A percentile compares a stretch with the other conserved stretches of the same genome.
These are phyloP conservation scores for Ustilago tritici DNA, from an alignment of 1,284 basidiomycete genomes.

Conservation along the genomic window DNA sequence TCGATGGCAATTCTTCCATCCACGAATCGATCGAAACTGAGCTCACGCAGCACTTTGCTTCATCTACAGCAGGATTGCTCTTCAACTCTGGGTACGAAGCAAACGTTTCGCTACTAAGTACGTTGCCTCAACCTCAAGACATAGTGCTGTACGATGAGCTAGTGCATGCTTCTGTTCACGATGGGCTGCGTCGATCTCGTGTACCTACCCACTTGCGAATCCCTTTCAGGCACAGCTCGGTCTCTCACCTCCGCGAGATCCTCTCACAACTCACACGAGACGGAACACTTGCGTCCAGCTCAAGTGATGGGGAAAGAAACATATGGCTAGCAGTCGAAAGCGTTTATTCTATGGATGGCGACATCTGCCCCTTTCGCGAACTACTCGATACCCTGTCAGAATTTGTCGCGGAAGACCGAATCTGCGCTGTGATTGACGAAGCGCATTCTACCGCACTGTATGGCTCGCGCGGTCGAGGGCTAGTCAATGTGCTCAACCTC, in stretches of 20 bases:
- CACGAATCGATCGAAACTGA: constrained; percentile 58
- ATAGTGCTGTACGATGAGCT: constrained; percentile 86
- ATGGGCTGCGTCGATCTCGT: constrained; percentile 85
- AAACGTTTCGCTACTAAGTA: constrained; percentile 87
- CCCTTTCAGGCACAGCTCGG: constrained; percentile 42
- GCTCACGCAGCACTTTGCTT: constrained; percentile 54
- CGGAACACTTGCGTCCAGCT: constrained; percentile 11
- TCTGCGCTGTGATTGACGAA: constrained; percentile 79
- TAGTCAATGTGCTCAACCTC: constrained; percentile 49
- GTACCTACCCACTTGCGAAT: constrained; percentile 19
- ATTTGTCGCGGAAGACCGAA: constrained; percentile 72
- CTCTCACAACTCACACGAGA: constrained; percentile 11
- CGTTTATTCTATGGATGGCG: constrained; percentile 96
- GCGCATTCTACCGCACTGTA: constrained; percentile 82
- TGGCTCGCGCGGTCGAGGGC: constrained; percentile 66
- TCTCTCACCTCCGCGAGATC: constrained; percentile 21
- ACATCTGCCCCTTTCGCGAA: constrained; percentile 80
- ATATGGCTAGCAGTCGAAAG: constrained; percentile 81
- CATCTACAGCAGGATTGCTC: constrained; percentile 76
- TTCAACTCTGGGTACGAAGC: constrained; percentile 97
- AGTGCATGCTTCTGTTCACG: constrained; percentile 92
- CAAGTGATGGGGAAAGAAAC: constrained; percentile 27
- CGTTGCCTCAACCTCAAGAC: constrained; percentile 83
- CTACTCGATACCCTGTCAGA: constrained; percentile 77
- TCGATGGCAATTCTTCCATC: constrained; percentile 78